phyloP scores from a whole-genome alignment of 164 flowering plant species.

The Vitis riparia region DNA sequence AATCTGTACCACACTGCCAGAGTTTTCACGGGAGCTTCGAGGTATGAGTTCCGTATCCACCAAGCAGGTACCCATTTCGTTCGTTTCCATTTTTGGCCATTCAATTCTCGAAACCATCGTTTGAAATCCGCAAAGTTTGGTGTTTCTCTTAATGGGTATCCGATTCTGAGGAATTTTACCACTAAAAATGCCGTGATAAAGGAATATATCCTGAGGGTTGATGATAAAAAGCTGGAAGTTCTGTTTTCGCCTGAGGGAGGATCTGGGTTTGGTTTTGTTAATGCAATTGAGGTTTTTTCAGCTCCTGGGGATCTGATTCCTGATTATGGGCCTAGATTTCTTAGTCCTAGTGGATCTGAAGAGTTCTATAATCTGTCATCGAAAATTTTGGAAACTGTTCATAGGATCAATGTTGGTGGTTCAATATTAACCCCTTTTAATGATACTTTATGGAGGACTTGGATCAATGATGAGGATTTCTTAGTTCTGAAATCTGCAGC shows the following conservation, averaged over 20 bases:
- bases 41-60: constrained; percentile 40
- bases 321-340: constrained; percentile 35
- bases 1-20: constrained; percentile 50
- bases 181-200: constrained; percentile 27
- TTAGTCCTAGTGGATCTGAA: constrained; percentile 21
- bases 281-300: constrained; percentile 79
- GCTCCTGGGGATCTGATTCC: constrained; percentile 56
- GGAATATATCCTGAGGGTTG: constrained; percentile 52
- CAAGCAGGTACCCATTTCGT: constrained; percentile 53
- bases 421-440: constrained; percentile 54
- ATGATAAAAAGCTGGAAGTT: constrained; percentile 34
- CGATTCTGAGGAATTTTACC: constrained; percentile 30
- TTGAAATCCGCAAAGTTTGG: constrained; percentile 40
- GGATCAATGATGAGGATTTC: constrained; percentile 73
- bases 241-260: constrained; percentile 34
- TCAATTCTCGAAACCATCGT: constrained; percentile 30
- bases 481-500: constrained; percentile 55
- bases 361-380: constrained; percentile 37
- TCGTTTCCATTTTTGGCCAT: constrained; percentile 67
- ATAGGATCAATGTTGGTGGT: constrained; percentile 85
- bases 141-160: constrained; percentile 45
- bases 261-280: constrained; percentile 53
- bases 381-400: constrained; percentile 49
- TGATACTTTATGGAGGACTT: constrained; percentile 81
- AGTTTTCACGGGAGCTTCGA: constrained; percentile 45